Base-by-base conservation (phyloP, 1,284 basidiomycete species). In the Melampsora larici-populina region DNA sequence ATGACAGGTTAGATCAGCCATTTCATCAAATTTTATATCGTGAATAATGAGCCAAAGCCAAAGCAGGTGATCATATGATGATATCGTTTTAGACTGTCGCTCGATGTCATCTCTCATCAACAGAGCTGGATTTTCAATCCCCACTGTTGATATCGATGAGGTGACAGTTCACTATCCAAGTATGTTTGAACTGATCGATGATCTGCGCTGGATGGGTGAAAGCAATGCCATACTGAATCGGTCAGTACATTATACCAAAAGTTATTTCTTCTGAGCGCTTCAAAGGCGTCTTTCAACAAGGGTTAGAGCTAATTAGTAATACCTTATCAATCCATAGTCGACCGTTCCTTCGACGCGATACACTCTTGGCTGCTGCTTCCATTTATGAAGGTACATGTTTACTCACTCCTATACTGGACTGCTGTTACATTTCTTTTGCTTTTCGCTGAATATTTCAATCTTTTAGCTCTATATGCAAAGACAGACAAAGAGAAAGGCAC, bases 121-220 rank as follows among this genome's bases (percentile, higher is more conserved):
- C 48, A 89, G 96, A 60, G 96, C 97, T 0, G 95, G 95, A 15
- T 97, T 99, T 84, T 92, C 92, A 0, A 86, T 97, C 15, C 89
- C 97, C 8, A 98, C 97, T 0, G 92, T 99, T 40, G 97, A 99
- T 82, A 89, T 92, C 62, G 97, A 99, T 83, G 97, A 99, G 85
- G 87, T 99, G 31, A 89, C 89, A 78, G 90, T 98, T 49, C 88
- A 89, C 11, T 99, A 98, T 82, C 97, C 97, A 0, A 92, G 90
- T 73, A 96, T 98, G 88, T 98, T 92, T 90, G 97, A 99, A 84
- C 88, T 99, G 21, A 88, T 99, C 83, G 89, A 94, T 68, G 97
- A 99, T 83, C 85, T 99, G 64, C 88, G 89, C 68, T 90, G 93
- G 83, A 99, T 99, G 97, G 97, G 97, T 64, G 97, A 99, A 84